phyloP scores from a whole-genome alignment of 1,284 basidiomycete species.

The Cerrena zonata region DNA sequence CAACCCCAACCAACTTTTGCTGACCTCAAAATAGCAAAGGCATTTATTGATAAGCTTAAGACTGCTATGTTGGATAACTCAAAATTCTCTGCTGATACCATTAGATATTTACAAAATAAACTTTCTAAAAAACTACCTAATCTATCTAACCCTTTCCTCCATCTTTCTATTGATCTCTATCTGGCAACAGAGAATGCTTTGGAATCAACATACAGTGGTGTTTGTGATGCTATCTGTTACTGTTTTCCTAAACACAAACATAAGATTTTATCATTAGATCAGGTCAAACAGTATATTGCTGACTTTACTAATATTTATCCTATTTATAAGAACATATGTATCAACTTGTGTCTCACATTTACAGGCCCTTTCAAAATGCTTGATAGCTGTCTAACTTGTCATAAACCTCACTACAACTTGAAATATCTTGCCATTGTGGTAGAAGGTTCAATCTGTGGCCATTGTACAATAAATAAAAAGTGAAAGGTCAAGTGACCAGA shows the following conservation, averaged over 20 bases:
- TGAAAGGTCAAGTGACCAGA: too few species aligned
- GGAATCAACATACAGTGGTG: constrained; percentile 18
- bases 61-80: neutral
- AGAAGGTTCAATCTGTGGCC: too few species aligned
- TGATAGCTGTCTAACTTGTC: constrained; percentile 20
- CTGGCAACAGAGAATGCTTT: constrained; percentile 20
- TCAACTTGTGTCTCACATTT: constrained; percentile 24
- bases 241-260: constrained; percentile 13
- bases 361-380: constrained; percentile 21
- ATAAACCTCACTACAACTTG: constrained; percentile 19
- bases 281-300: constrained; percentile 17
- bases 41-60: neutral
- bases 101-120: constrained; percentile 26
- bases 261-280: constrained; percentile 21
- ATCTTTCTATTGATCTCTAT: constrained; percentile 22
- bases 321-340: constrained; percentile 27
- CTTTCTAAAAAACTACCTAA: constrained; percentile 15
- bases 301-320: constrained; percentile 21
- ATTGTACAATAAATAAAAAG: too few species aligned
- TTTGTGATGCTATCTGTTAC: constrained; percentile 12
- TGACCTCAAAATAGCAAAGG: neutral
- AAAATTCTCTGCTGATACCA: constrained; percentile 14
- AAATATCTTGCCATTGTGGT: neutral
- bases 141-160: constrained; percentile 10
- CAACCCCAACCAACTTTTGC: neutral